Conservation (phyloP, 495 filamentous ascomycete species). For the Zalerion maritima region DNA sequence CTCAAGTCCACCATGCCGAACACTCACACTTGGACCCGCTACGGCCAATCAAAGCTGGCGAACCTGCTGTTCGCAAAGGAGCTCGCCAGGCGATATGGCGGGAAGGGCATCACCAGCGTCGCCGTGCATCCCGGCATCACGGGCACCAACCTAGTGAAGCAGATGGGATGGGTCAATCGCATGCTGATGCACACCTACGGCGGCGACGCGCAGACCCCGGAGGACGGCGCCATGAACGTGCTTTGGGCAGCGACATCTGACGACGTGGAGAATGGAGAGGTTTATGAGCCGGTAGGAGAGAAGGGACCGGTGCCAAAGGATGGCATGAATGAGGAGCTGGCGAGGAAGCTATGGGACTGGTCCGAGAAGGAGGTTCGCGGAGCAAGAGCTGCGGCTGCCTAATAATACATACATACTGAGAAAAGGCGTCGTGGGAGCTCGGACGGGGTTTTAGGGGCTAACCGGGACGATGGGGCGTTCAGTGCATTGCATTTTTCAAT, state of each 20-base stretch:
- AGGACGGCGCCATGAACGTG: conserved; percentile 41
- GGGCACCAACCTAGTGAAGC: conserved; percentile 34
- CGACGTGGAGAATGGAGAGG: conserved; percentile 24
- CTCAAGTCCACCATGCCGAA: conserved; percentile 21
- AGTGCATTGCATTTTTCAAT: no score
- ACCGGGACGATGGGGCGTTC: no score
- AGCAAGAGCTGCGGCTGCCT: no score
- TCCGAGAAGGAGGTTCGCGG: conserved; percentile 44
- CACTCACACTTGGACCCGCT: conserved; percentile 21
- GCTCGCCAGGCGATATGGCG: conserved; percentile 27
- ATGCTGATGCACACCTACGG: conserved; percentile 16
- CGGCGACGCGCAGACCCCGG: conserved; percentile 13
- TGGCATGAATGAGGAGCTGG: conserved; percentile 33
- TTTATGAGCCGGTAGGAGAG: conserved; percentile 19
- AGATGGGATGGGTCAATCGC: conserved; percentile 14
- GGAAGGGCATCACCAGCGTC: conserved; percentile 40
- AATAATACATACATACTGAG: no score
- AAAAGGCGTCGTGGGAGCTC: no score
- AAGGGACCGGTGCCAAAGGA: conserved; percentile 10
- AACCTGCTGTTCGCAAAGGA: conserved; percentile 29
- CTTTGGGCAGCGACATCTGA: conserved; percentile 44
- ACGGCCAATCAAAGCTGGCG: conserved; percentile 34
- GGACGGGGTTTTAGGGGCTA: no score
- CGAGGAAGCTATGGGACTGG: conserved; percentile 45
- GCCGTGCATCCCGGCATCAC: conserved; percentile 54